Conservation (phyloP, 1,284 basidiomycete genomes). For the Malassezia japonica region DNA sequence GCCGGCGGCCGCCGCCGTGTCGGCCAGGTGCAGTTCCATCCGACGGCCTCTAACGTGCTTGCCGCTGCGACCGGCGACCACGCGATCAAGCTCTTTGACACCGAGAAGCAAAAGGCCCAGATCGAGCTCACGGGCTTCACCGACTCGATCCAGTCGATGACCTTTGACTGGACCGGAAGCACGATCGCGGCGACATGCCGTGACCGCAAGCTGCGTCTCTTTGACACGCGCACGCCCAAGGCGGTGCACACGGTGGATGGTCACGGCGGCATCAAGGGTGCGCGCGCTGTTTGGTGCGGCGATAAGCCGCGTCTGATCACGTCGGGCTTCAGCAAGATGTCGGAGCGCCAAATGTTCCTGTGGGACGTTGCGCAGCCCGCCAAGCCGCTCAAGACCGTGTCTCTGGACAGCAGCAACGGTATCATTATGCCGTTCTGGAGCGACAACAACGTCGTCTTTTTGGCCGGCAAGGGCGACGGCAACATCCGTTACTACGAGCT, state of each 20-base stretch:
- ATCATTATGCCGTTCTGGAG: constrained; percentile 96
- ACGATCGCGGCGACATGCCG: constrained; percentile 62
- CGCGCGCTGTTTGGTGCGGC: constrained; percentile 83
- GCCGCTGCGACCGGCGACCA: constrained; percentile 81
- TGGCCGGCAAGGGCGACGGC: constrained; percentile 57
- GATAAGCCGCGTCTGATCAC: constrained; percentile 76
- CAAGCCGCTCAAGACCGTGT: constrained; percentile 21
- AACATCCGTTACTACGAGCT: constrained; percentile 69
- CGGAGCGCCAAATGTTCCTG: constrained; percentile 74
- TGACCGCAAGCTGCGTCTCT: constrained; percentile 82
- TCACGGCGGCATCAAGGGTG: constrained; percentile 86
- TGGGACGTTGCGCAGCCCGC: constrained; percentile 27
- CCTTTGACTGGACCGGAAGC: constrained; percentile 74
- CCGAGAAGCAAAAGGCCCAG: constrained; percentile 43
- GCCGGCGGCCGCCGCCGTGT: constrained; percentile 60
- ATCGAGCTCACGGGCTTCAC: constrained; percentile 65
- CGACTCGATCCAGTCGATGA: constrained; percentile 76
- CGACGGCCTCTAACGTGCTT: constrained; percentile 75
- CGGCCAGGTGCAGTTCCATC: constrained; percentile 89
- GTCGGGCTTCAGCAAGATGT: constrained; percentile 87
- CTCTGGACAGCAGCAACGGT: constrained; percentile 55
- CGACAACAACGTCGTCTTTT: constrained; percentile 69
- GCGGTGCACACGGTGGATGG: constrained; percentile 74
- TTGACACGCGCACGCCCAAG: constrained; percentile 71
- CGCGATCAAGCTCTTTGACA: constrained; percentile 80